phyloP scores from a whole-genome alignment of 495 filamentous ascomycete species.

The Penicillium parvum region DNA sequence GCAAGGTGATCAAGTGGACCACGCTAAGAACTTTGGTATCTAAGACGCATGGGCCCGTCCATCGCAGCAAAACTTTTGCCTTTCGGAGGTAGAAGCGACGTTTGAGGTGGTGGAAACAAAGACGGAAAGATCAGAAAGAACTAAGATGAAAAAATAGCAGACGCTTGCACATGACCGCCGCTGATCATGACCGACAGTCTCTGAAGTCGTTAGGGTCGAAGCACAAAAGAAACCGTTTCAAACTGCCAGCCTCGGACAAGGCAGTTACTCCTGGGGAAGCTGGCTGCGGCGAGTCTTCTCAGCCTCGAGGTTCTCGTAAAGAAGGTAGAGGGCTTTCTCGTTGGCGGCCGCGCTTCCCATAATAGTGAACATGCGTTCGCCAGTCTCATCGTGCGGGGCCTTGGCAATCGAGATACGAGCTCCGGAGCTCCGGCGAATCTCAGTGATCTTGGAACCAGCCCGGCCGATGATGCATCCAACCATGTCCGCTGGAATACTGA shows the following conservation, averaged over 20 bases:
- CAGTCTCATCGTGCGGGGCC: constrained; percentile 93
- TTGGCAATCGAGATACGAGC: constrained; percentile 98
- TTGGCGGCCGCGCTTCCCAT: constrained; percentile 89
- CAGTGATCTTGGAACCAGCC: constrained; percentile 90
- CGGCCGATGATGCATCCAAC: constrained; percentile 98
- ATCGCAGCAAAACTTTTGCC: constrained; percentile 28
- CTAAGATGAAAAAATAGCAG: constrained; percentile 45
- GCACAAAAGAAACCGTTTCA: constrained; percentile 19
- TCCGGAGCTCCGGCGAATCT: constrained; percentile 93
- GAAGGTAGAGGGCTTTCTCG: constrained; percentile 89
- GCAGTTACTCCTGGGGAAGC: constrained; percentile 60
- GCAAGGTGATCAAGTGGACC: constrained; percentile 15
- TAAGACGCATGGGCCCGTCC: constrained; percentile 25
- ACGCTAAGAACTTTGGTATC: constrained; percentile 26
- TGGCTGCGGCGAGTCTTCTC: constrained; percentile 96
- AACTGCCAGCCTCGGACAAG: constrained; percentile 12
- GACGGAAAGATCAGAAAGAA: constrained; percentile 38
- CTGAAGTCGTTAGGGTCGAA: constrained; percentile 32
- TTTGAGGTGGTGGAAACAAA: constrained; percentile 34
- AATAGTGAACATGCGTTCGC: constrained; percentile 99
- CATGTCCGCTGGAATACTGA: constrained; percentile 99
- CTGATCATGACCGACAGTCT: constrained; percentile 35
- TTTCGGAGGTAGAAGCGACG: constrained; percentile 50
- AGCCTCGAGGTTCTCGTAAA: constrained; percentile 98
- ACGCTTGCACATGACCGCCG: constrained; percentile 32